A percentile compares a stretch with the other conserved stretches of the same genome.
These are phyloP conservation scores for Pleomassaria siparia DNA, from an alignment of 2,329 filamentous ascomycete genomes.

Conservation along the genomic window DNA sequence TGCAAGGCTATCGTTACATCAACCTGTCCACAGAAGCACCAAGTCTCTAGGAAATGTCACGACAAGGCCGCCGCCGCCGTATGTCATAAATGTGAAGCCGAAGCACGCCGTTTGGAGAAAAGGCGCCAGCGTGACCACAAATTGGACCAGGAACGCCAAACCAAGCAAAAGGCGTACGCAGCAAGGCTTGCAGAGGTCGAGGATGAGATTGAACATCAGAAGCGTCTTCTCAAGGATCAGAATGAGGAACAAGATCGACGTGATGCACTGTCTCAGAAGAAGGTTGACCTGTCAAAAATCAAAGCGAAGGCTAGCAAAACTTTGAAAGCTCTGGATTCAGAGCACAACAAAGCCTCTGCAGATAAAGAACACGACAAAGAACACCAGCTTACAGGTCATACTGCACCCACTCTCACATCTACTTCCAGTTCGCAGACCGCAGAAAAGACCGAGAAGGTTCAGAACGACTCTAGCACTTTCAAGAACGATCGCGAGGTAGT, in stretches of 20 bases:
- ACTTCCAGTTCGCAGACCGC: not conserved
- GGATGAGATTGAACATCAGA: conserved; percentile 57
- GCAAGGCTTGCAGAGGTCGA: conserved; percentile 52
- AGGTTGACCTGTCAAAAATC: conserved; percentile 50
- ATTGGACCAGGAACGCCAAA: conserved; percentile 53
- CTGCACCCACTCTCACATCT: not conserved
- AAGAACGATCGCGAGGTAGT: not conserved
- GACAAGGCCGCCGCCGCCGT: conserved; percentile 26
- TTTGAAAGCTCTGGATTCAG: too few species aligned
- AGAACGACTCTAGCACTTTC: not conserved
- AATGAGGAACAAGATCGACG: conserved; percentile 50
- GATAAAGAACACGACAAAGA: too few species aligned
- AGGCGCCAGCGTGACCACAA: conserved; percentile 51
- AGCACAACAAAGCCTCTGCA: not conserved
- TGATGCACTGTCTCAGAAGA: conserved; percentile 49
- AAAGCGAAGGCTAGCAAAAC: conserved; percentile 12
- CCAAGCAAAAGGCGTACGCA: conserved; percentile 50
- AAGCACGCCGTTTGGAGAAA: conserved; percentile 51
- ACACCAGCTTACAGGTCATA: not conserved
- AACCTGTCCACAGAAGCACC: conserved; percentile 58
- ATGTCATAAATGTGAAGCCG: conserved; percentile 57
- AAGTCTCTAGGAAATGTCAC: conserved; percentile 51
- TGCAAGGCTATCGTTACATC: conserved; percentile 49
- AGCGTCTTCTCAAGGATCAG: conserved; percentile 47
- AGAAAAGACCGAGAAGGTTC: not conserved